Evolutionary conservation across 106 monocot genomes (phyloP), one percentile per base, ranked within the genome.

Genomic region (Vanilla planifolia): DNA sequence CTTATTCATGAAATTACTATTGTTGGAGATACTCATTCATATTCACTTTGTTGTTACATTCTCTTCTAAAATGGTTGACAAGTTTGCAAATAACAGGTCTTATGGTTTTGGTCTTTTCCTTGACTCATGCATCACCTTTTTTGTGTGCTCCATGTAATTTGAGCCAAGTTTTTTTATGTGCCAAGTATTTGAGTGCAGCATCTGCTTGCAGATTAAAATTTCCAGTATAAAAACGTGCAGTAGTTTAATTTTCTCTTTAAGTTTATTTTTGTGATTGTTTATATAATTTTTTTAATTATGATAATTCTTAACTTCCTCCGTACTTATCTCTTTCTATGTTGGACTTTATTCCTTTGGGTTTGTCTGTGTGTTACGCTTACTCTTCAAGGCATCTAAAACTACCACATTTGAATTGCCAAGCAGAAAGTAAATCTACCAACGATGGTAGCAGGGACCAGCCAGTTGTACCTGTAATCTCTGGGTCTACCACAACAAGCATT

Each of bases 401-500:
- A 4, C 8, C 2, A 35, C 34, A 35, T 35, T 57, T 71, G 43
- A 23, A 27, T 75, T 58, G n/a, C 22, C 25, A 22, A 48, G 67
- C 71, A 75, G 83, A 79, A 67, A 80, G 67, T 62, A 85, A 85
- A 74, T 74, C 74, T 7, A 69, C 71, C 48, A 81, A 61, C 64
- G 74, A 77, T 56, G 73, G 63, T 22, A 71, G 80, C 60, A 70
- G 60, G 6, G 81, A 77, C 33, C 66, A 75, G 17, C 66, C 77
- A 61, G 67, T 57, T 58, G 73, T 51, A 23, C 66, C 51, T 33
- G 27, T 80, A 22, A 68, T 68, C 32, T 86, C 86, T 30, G 77
- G 77, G 33, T 86, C 86, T 17, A 81, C 86, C 26, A 78, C 78
- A 33, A 67, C 81, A 1, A 86, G 77, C 62, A 75, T 72, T 61